Conservation (phyloP, 495 filamentous ascomycete species). For the Talaromyces stipitatus region DNA sequence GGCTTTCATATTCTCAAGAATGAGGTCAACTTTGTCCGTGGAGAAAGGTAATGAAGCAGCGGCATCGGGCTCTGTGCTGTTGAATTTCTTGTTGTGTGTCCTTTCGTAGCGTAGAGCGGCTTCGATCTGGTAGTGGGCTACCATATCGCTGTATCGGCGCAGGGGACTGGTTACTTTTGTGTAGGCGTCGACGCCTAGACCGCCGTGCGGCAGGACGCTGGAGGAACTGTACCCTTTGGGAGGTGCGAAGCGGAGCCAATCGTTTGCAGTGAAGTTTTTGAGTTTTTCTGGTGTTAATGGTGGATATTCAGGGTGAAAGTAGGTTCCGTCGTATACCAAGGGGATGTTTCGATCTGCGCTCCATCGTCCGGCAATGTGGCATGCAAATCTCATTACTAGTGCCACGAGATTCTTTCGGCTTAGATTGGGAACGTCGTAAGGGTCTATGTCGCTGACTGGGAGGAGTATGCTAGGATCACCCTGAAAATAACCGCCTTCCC, state of each 20-base stretch:
- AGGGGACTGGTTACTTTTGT: slow-evolving; percentile 79
- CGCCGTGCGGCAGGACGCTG: slow-evolving; percentile 43
- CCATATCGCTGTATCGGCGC: slow-evolving; percentile 72
- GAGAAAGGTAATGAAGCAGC: slow-evolving; percentile 55
- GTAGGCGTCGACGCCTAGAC: slow-evolving; percentile 63
- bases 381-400: slow-evolving; percentile 71
- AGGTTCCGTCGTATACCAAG: slow-evolving; percentile 63
- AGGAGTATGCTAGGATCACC: slow-evolving; percentile 50
- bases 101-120: slow-evolving; percentile 67
- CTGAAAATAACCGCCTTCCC: slow-evolving; percentile 25
- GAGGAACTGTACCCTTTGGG: slow-evolving; percentile 46
- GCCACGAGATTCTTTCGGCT: slow-evolving; percentile 40
- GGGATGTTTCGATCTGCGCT: slow-evolving; percentile 69
- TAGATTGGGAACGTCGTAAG: slow-evolving; percentile 32
- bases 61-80: slow-evolving; percentile 26
- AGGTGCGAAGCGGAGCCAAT: slow-evolving; percentile 22
- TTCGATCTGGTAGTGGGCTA: slow-evolving; percentile 91
- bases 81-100: slow-evolving; percentile 42
- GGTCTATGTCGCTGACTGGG: slow-evolving; percentile 17
- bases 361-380: slow-evolving; percentile 66
- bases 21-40: slow-evolving; percentile 42
- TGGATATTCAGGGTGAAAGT: slow-evolving; percentile 49
- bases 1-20: slow-evolving; percentile 19
- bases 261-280: slow-evolving; percentile 21
- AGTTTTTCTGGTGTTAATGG: slow-evolving; percentile 30